Base-by-base conservation (phyloP, 768 basidiomycete genomes). In the Lactarius sp. region DNA sequence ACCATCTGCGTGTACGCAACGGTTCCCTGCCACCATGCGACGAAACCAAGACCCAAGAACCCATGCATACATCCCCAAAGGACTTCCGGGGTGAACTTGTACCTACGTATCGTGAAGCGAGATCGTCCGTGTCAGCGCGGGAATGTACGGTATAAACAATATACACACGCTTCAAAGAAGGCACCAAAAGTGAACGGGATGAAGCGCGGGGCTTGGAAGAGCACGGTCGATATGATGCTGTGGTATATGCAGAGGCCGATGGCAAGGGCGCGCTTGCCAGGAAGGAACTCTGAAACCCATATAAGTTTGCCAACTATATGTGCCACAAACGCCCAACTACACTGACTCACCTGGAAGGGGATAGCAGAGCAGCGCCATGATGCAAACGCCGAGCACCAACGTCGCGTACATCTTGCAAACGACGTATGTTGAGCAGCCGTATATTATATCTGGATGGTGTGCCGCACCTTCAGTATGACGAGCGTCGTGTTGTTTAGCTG, bases 11-110 rank as follows among this genome's bases (percentile, higher is more conserved):
- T 63, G 44, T 83, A 74, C 39, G 77, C 81, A 54, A 91, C 75
- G 2, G 90, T 92, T 18, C 72, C 77, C 74, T 93, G 91, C 91
- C 91, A 93, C 91, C 91, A 93, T 3, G 81, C 71, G 8, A 88
- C 82, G 80, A 92, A 86, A 57, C 80, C 81, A 6, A 92, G 73
- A 12, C 90, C 86, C 39, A 92, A 62, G 52, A 88, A 18, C 18
- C 91, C 91, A 67, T 93, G 91, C 20, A 83, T 69, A 6, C 79
- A 81, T 0, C 88, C 90, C 90, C 90, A 92, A 1, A 84, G 74
- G 33, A 77, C 71, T 72, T 93, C 91, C 0, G 91, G 91, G 0
- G 88, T 90, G 31, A 88, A 67, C 37, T 82, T 82, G 47, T 79
- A 77, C 52, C 87, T 87, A 64, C 31, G 9, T 14, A 8, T 20